Base-by-base conservation (phyloP, 768 basidiomycete genomes). In the Calocera cornea region DNA sequence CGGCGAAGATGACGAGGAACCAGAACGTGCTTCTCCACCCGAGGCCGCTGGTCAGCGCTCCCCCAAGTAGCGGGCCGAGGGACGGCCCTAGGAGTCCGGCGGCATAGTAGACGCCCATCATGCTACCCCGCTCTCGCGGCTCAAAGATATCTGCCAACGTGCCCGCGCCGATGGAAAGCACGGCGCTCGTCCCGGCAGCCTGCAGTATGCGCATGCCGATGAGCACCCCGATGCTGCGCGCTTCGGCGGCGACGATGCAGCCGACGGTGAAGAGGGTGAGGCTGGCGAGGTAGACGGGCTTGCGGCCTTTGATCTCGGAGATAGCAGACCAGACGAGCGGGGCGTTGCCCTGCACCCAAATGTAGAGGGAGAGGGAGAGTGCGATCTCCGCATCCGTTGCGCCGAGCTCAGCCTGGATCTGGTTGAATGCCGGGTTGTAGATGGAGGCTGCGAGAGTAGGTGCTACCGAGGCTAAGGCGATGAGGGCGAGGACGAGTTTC, bases 11-110 rank as follows among this genome's bases (percentile, higher is more conserved):
- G 0, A 83, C 79, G 27, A 93, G 81, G 74, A 94, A 91, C 83
- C 89, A 95, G 74, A 95, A 92, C 0, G 85, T 84, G 8, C 87
- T 84, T 40, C 89, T 83, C 93, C 94, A 95, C 65, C 79, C 81
- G 75, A 87, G 86, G 0, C 79, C 82, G 66, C 85, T 80, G 0
- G 89, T 86, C 1, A 91, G 76, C 2, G 77, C 80, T 0, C 90
- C 89, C 1, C 90, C 90, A 54, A 90, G 71, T 22, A 91, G 81
- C 3, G 89, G 87, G 0, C 88, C 89, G 2, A 89, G 70, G 10
- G 76, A 82, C 1, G 86, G 85, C 1, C 90, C 90, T n/a, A 93
- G 82, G 22, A 92, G 81, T 0, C 89, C 89, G 17, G 90, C 86
- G 16, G 86, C 85, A 70, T 88, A 92, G 76, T 86, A 92, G 8